These are phyloP conservation scores for Boletus sp. DNA, from an alignment of 768 basidiomycete genomes.

Conservation along the genomic window DNA sequence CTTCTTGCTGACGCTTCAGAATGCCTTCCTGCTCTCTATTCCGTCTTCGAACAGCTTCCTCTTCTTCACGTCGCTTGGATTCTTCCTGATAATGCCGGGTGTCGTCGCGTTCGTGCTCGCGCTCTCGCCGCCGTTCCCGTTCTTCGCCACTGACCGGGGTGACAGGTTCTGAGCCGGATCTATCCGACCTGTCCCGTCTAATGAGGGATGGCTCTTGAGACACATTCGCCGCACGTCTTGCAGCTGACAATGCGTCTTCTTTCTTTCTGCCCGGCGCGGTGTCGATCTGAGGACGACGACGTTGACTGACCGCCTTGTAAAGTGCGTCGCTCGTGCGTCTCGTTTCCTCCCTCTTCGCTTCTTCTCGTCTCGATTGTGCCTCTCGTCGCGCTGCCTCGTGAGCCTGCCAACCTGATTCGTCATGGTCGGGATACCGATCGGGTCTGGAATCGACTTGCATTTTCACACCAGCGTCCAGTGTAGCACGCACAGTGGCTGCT, in stretches of 20 bases:
- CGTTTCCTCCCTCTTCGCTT: constrained; percentile 34
- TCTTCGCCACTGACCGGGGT: constrained; percentile 29
- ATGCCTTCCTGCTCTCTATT: constrained; percentile 57
- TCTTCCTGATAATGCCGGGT: constrained; percentile 42
- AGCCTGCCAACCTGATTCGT: constrained; percentile 33
- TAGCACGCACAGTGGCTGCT: constrained; percentile 19
- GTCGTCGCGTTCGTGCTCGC: constrained; percentile 25
- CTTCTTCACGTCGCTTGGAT: constrained; percentile 44
- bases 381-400: constrained; percentile 32
- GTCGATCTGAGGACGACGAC: constrained; percentile 27
- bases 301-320: constrained; percentile 25
- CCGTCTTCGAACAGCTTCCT: constrained; percentile 42
- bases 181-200: constrained; percentile 22
- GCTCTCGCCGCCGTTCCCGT: constrained; percentile 25
- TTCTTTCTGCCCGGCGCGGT: constrained; percentile 27
- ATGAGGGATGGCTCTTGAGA: constrained; percentile 26
- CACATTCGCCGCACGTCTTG: constrained; percentile 24
- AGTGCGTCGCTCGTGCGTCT: constrained; percentile 35
- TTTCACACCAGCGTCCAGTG: constrained; percentile 19
- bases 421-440: constrained; percentile 24
- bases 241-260: constrained; percentile 28
- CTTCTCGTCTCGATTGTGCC: constrained; percentile 32
- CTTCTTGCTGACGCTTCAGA: constrained; percentile 55
- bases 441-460: constrained; percentile 25
- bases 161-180: constrained; percentile 23